phyloP scores from a whole-genome alignment of 23 red algal genomes.

The Chondrus crispus region DNA sequence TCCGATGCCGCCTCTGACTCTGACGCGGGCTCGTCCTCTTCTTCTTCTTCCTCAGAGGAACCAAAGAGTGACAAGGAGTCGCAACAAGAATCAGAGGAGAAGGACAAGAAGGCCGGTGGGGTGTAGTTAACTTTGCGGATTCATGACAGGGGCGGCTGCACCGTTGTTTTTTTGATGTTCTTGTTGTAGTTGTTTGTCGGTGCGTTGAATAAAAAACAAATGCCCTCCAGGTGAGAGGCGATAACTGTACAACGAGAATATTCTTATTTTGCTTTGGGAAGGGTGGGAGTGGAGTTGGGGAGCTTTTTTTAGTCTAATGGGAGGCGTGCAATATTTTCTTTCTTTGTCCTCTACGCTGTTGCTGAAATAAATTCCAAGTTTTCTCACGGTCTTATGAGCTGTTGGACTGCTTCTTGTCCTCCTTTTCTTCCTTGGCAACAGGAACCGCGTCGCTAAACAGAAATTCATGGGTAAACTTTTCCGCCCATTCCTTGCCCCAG shows the following conservation, averaged over 20 bases:
- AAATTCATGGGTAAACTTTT: conserved; percentile 87
- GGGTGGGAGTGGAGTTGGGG: too few relatives aligned
- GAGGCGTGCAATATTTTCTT: too few relatives aligned
- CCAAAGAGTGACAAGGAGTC: conserved; percentile 49
- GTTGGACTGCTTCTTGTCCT: too few relatives aligned
- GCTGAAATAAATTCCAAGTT: too few relatives aligned
- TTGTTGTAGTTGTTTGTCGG: too few relatives aligned
- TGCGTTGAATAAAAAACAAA: too few relatives aligned
- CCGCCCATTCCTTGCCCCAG: conserved; percentile 83
- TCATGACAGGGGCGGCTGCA: neutral
- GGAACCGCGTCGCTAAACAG: conserved; percentile 73
- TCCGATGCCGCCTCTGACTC: conserved; percentile 35
- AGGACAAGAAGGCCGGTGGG: conserved; percentile 66
- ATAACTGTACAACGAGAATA: too few relatives aligned
- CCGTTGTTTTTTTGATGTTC: conserved; percentile 36
- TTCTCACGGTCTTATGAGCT: too few relatives aligned
- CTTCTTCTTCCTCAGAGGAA: conserved; percentile 5
- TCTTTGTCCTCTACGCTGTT: too few relatives aligned
- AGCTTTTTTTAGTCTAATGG: too few relatives aligned
- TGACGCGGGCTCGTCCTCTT: conserved; percentile 1
- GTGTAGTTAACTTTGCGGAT: neutral
- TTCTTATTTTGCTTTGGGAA: too few relatives aligned
- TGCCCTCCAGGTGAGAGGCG: too few relatives aligned
- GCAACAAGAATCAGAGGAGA: conserved; percentile 33
- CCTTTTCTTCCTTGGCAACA: neutral